A percentile compares a stretch with the other conserved stretches of the same genome.
Conservation (phyloP, 768 basidiomycete genomes). For the Agrocybe chaxingu region DNA sequence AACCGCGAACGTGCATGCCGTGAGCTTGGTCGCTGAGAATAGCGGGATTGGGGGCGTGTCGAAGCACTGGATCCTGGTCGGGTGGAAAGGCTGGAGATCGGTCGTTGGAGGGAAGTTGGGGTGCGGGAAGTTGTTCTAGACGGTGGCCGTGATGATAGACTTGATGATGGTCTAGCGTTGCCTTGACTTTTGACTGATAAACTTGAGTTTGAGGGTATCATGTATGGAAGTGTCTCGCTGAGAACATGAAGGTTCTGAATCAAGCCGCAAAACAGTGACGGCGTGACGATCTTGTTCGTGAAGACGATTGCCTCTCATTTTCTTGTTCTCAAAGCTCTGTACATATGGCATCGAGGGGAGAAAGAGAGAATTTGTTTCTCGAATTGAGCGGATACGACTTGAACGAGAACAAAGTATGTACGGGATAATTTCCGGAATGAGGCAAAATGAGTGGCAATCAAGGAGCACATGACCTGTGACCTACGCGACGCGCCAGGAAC, state of each 20-base stretch:
- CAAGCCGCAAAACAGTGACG: background rate
- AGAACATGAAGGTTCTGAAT: background rate
- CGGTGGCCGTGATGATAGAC: constrained; percentile 15
- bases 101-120: constrained; percentile 2
- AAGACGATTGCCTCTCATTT: too few relatives aligned
- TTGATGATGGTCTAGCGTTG: constrained; percentile 15
- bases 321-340: too few relatives aligned
- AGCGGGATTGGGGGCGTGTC: constrained; percentile 37
- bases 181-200: constrained; percentile 19
- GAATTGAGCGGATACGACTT: too few relatives aligned
- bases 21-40: constrained; percentile 43
- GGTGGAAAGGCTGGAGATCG: constrained; percentile 24
- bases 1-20: constrained; percentile 56
- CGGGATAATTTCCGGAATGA: too few relatives aligned
- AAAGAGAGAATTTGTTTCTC: too few relatives aligned
- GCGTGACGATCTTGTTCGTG: too few relatives aligned
- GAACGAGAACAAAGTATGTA: too few relatives aligned
- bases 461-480: constrained; percentile 5
- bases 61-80: constrained; percentile 44
- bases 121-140: constrained; percentile 25
- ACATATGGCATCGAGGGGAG: too few relatives aligned
- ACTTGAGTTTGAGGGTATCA: constrained; percentile 22
- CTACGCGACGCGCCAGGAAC: background rate
- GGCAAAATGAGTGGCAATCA: background rate
- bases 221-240: constrained; percentile 1